Conservation (phyloP, 805 yeast genomes). For the Naumovozyma dairenensis region DNA sequence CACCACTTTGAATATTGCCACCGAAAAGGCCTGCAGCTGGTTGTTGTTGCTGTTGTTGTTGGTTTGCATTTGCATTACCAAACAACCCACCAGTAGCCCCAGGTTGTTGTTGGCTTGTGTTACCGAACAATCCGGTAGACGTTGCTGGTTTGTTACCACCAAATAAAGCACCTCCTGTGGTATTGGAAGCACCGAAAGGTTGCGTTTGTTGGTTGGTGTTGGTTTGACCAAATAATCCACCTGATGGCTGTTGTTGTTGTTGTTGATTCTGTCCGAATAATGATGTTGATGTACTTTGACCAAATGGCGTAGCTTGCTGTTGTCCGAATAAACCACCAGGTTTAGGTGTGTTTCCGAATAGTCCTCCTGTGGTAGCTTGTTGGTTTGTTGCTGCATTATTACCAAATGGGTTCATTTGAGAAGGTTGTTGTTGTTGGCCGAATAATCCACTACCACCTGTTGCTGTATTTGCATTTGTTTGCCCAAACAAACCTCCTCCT, state of each 20-base stretch:
- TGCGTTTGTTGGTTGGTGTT: constrained; percentile 21
- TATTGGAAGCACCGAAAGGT: too few relatives aligned
- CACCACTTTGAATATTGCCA: constrained; percentile 29
- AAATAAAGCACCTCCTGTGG: constrained; percentile 11
- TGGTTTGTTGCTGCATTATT: constrained; percentile 1
- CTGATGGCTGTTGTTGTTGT: constrained; percentile 11
- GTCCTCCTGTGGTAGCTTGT: constrained; percentile 9
- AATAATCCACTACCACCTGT: constrained; percentile 6
- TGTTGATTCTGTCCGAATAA: constrained; percentile 7
- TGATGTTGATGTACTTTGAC: constrained; percentile 7
- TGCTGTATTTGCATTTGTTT: constrained; percentile 13
- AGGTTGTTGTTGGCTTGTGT: constrained; percentile 6
- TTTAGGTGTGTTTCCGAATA: constrained; percentile 15
- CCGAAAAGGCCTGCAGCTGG: constrained; percentile 15
- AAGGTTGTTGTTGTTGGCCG: constrained; percentile 7
- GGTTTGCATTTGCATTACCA: constrained; percentile 17
- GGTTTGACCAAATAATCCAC: constrained; percentile 12
- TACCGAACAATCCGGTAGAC: constrained; percentile 18
- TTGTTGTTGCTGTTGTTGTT: constrained; percentile 9
- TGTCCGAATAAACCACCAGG: constrained; percentile 25
- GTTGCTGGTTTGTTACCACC: constrained; percentile 14
- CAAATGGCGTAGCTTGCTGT: constrained; percentile 5
- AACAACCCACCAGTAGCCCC: constrained; percentile 27
- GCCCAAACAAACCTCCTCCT: constrained; percentile 34
- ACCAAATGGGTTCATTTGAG: constrained; percentile 24